These are phyloP conservation scores for Strobilomyces confusus DNA, from an alignment of 768 basidiomycete species.

Conservation along the genomic window DNA sequence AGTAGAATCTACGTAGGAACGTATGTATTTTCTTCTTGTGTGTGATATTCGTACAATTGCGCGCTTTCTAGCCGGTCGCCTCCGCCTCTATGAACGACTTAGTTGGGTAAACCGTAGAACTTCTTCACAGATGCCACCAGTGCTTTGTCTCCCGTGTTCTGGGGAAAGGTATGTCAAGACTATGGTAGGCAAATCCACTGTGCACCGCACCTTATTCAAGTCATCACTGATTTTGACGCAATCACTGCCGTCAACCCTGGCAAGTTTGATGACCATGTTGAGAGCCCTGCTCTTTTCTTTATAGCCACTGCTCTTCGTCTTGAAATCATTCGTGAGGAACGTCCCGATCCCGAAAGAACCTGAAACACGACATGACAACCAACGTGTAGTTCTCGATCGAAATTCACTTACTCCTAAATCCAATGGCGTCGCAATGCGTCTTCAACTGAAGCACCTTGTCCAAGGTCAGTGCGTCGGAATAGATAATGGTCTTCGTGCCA, in stretches of 20 bases:
- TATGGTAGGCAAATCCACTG: background rate
- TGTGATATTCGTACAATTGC: no score
- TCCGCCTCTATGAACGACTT: background rate
- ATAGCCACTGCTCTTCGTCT: constrained; percentile 38
- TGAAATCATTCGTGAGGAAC: constrained; percentile 86
- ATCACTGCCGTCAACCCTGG: constrained; percentile 62
- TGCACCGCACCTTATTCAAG: constrained; percentile 57
- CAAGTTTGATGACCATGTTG: constrained; percentile 95
- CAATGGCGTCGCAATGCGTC: constrained; percentile 68
- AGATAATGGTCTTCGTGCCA: constrained; percentile 67
- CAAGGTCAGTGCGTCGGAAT: constrained; percentile 76
- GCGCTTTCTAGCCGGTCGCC: background rate
- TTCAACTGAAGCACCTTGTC: constrained; percentile 69
- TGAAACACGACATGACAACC: constrained; percentile 25
- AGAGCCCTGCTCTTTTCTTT: constrained; percentile 70
- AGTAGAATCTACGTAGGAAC: constrained; percentile 29
- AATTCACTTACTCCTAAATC: constrained; percentile 51
- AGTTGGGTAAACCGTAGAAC: constrained; percentile 5
- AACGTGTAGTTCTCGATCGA: no score
- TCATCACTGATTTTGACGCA: constrained; percentile 97
- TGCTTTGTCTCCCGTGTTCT: constrained; percentile 68
- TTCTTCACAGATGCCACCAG: constrained; percentile 58
- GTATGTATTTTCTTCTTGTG: no score
- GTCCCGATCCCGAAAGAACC: constrained; percentile 95
- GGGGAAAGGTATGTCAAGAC: background rate